Evolutionary conservation across 2,329 filamentous ascomycete genomes (phyloP), one percentile per base, ranked within the genome.

Genomic region (Xylaria sp.): DNA sequence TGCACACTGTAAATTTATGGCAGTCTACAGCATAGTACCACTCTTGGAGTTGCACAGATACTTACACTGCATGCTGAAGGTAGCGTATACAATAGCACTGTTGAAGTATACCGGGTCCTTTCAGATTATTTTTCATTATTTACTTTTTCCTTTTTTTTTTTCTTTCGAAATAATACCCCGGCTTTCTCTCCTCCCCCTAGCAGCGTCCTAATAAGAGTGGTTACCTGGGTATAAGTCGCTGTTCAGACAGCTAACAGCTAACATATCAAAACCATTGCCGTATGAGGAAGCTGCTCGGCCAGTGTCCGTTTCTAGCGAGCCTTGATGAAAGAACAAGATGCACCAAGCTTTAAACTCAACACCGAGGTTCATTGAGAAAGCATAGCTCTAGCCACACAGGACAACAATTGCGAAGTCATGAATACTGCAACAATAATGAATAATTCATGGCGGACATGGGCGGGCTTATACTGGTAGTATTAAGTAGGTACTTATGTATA

Each of bases 371-470:
- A 25, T 33, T 54, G 7, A 33, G 2, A n/a, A 3, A 54, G 10
- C 28, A 39, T 36, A 23, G 33, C n/a, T 23, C n/a, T 39, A 12
- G 12, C 31, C 9, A 18, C 31, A 13, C 3, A 23, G 33, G 23
- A 56, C 12, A 23, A 5, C 39, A 23, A 48, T 23, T 13, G 56
- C 39, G 28, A 66, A 33, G 23, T 61, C 51, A 49, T 64, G 10
- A 36, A 46, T 18, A 63, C 20, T 51, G 41, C 33, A 36, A 36
- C 25, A 33, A 39, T 46, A 28, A 36, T 25, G 20, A 46, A 25
- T 28, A 33, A n/a, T n/a, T n/a, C 33, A 12, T 58, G 49, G 60
- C 20, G 43, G 51, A 33, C 51, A 56, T 51, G 41, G 41, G 41
- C 13, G 18, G 15, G 18, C 41, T n/a, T 46, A 36, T 36, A 36